Conservation (phyloP, 2,329 filamentous ascomycete species). For the Lachnellula occidentalis region DNA sequence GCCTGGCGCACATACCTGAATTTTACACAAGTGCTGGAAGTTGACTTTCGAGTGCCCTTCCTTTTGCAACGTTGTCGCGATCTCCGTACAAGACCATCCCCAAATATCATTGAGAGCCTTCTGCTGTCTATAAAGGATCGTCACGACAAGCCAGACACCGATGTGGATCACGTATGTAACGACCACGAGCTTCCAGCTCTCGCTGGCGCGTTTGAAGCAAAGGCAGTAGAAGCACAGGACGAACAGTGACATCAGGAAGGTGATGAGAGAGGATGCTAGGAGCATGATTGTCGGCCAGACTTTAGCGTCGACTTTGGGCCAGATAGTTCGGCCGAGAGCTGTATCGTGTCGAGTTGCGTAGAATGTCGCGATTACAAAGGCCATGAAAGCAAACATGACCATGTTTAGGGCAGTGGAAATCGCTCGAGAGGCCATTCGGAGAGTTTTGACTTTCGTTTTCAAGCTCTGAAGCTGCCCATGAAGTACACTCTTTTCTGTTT, state of each 20-base stretch:
- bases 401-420: background rate
- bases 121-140: constrained; percentile 1
- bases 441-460: background rate
- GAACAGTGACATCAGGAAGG: background rate
- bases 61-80: background rate
- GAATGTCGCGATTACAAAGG: background rate
- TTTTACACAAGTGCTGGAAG: constrained; percentile 1
- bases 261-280: background rate
- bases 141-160: background rate
- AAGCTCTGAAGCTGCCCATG: background rate
- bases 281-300: constrained; percentile 2
- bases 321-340: background rate
- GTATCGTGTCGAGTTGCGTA: background rate
- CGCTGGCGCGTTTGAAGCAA: constrained; percentile 2
- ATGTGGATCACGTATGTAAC: constrained; percentile 1
- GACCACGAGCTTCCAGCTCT: constrained; percentile 3
- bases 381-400: constrained; percentile 4
- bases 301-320: background rate
- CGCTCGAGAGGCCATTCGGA: background rate
- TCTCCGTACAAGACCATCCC: constrained; percentile 1
- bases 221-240: background rate
- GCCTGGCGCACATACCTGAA: background rate
- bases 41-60: constrained; percentile 1
- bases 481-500: background rate
- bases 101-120: constrained; percentile 1